phyloP scores from a whole-genome alignment of 805 yeast species.

The Barnettozyma sucrosica region DNA sequence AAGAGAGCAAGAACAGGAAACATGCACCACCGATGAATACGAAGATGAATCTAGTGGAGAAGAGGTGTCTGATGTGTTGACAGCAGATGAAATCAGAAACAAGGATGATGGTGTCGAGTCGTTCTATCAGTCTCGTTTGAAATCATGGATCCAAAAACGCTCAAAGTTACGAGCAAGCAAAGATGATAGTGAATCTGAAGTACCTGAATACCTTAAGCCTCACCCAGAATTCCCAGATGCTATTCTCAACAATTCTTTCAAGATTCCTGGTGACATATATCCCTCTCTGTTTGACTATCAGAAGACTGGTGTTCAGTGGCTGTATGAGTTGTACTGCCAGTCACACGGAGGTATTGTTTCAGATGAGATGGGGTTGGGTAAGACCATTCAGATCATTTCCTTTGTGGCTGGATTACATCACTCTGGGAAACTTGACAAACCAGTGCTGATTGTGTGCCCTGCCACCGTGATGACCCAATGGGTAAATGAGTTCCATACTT shows the following conservation, averaged over 20 bases:
- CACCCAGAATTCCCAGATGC: constrained; percentile 80
- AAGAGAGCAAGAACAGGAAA: constrained; percentile 2
- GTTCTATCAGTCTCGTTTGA: constrained; percentile 53
- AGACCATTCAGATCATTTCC: constrained; percentile 88
- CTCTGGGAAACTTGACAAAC: constrained; percentile 66
- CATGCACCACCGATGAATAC: neutral
- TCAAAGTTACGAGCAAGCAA: constrained; percentile 29
- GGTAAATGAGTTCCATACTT: constrained; percentile 92
- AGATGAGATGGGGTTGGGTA: constrained; percentile 98
- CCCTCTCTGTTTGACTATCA: constrained; percentile 87
- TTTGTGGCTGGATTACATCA: constrained; percentile 89
- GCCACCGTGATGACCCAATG: constrained; percentile 95
- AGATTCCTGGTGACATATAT: constrained; percentile 86
- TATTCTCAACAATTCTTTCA: constrained; percentile 58
- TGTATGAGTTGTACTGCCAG: constrained; percentile 88
- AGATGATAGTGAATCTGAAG: constrained; percentile 7
- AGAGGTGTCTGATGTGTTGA: constrained; percentile 18
- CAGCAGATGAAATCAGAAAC: constrained; percentile 35
- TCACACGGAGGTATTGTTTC: constrained; percentile 93
- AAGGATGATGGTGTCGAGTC: constrained; percentile 80
- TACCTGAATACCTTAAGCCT: constrained; percentile 63
- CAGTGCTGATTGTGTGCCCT: constrained; percentile 86
- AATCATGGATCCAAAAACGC: constrained; percentile 54
- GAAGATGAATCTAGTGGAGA: constrained; percentile 15
- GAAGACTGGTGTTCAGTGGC: constrained; percentile 95